phyloP scores from a whole-genome alignment of 495 filamentous ascomycete genomes.

The Lichenothelia convexa region DNA sequence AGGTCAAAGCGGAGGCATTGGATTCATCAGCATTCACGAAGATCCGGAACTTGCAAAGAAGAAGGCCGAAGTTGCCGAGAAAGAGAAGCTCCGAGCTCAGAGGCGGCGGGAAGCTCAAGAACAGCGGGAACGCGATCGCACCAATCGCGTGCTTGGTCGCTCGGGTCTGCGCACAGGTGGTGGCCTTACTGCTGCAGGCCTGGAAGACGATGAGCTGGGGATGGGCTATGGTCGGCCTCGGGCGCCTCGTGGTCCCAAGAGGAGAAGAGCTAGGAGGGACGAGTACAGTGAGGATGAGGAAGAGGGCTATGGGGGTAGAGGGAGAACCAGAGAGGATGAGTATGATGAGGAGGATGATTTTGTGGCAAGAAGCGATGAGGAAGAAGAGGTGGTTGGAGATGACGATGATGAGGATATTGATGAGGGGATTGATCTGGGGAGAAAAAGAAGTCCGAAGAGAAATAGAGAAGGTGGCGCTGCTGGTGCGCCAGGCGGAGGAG shows the following conservation, averaged over 20 bases:
- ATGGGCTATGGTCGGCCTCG: constrained; percentile 20
- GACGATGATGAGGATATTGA: constrained; percentile 36
- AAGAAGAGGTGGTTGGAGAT: constrained; percentile 39
- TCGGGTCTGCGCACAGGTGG: constrained; percentile 26
- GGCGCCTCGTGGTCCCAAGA: not conserved
- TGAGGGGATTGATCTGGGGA: constrained; percentile 20
- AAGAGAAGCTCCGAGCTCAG: constrained; percentile 13
- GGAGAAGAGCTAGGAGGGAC: constrained; percentile 6
- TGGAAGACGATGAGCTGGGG: constrained; percentile 58
- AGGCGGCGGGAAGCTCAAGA: constrained; percentile 21
- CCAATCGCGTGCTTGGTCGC: constrained; percentile 29
- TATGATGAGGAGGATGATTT: constrained; percentile 45
- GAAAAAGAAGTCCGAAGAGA: constrained; percentile 17
- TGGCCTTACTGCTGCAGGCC: constrained; percentile 51
- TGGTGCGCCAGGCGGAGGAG: constrained; percentile 5
- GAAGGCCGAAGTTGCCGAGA: constrained; percentile 39
- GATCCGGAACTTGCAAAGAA: constrained; percentile 69
- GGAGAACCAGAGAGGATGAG: constrained; percentile 52
- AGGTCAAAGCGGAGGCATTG: no score
- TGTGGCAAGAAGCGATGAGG: constrained; percentile 29
- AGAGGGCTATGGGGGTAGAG: constrained; percentile 41
- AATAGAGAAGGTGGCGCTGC: constrained; percentile 2
- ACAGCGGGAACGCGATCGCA: constrained; percentile 40
- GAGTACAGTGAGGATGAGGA: constrained; percentile 30
- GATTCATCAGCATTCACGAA: constrained; percentile 40